These are phyloP conservation scores for Fraxinus baroniana DNA, from an alignment of 305 asterid genomes.

Conservation along the genomic window DNA sequence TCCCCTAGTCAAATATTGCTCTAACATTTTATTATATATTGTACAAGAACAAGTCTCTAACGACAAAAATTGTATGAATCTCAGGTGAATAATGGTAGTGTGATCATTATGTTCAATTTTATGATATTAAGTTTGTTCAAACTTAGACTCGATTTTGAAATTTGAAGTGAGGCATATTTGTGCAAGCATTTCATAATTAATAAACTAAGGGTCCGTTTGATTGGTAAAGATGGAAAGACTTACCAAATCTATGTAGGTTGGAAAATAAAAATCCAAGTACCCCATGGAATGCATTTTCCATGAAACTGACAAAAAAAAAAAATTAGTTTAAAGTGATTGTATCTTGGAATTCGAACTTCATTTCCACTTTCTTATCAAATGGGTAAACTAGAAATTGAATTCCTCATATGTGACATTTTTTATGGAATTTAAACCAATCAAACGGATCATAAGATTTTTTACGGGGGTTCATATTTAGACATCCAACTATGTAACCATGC, in stretches of 20 bases:
- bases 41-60: not conserved
- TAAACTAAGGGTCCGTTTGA: not conserved
- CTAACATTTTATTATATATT: not conserved
- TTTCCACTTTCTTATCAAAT: too few species aligned
- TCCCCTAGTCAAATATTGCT: not conserved
- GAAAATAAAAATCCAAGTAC: too few species aligned
- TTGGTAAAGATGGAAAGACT: too few species aligned
- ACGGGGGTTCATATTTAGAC: not conserved
- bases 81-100: not conserved
- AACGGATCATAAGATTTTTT: not conserved
- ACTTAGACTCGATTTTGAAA: not conserved
- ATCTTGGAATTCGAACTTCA: too few species aligned
- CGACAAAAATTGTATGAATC: not conserved
- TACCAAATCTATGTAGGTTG: too few species aligned
- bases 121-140: not conserved
- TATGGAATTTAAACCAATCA: too few species aligned
- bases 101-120: not conserved
- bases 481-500: not conserved
- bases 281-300: too few species aligned
- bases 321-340: too few species aligned
- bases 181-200: not conserved
- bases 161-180: not conserved
- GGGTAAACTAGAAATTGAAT: too few species aligned
- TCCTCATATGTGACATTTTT: too few species aligned
- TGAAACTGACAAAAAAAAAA: too few species aligned